Evolutionary conservation across 1,284 basidiomycete genomes (phyloP).

Genomic region (Austroboletus olivaceoglutinosus): DNA sequence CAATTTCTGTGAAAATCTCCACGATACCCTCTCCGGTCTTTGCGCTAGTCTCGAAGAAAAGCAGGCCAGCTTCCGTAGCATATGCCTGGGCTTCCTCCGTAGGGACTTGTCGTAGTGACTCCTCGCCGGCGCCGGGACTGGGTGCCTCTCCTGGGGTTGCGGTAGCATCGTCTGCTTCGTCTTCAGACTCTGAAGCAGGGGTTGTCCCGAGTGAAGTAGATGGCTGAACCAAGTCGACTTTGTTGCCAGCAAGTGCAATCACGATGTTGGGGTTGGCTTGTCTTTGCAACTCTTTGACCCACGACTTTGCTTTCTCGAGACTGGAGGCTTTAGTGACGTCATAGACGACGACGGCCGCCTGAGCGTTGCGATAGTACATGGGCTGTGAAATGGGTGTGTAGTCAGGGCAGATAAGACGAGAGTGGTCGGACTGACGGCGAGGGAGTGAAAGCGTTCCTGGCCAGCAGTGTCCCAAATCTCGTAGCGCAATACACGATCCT

Average conservation of each 20-base stretch:
- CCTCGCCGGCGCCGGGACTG: conserved; percentile 51
- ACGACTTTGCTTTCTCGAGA: conserved; percentile 98
- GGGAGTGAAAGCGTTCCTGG: conserved; percentile 92
- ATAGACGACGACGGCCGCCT: conserved; percentile 97
- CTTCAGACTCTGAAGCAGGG: conserved; percentile 63
- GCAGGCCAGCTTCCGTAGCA: conserved; percentile 86
- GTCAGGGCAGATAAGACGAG: conserved; percentile 7
- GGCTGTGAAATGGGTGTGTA: conserved; percentile 48
- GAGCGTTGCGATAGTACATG: conserved; percentile 99
- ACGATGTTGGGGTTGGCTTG: conserved; percentile 99
- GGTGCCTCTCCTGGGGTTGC: conserved; percentile 76
- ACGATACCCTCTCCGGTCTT: conserved; percentile 97
- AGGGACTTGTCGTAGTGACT: conserved; percentile 82
- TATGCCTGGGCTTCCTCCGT: conserved; percentile 96
- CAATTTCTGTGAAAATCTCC: conserved; percentile 98
- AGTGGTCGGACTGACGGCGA: conserved; percentile 59
- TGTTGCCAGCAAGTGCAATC: conserved; percentile 95
- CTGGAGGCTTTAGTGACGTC: conserved; percentile 94
- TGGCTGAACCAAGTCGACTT: conserved; percentile 87
- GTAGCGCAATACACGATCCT: conserved; percentile 90
- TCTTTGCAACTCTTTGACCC: conserved; percentile 99
- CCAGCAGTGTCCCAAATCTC: conserved; percentile 97
- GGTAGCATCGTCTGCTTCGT: conserved; percentile 82
- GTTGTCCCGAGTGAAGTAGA: conserved; percentile 51
- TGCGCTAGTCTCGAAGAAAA: conserved; percentile 98